These are phyloP conservation scores for Clitopilus passeckerianus DNA, from an alignment of 768 basidiomycete species.

Conservation along the genomic window DNA sequence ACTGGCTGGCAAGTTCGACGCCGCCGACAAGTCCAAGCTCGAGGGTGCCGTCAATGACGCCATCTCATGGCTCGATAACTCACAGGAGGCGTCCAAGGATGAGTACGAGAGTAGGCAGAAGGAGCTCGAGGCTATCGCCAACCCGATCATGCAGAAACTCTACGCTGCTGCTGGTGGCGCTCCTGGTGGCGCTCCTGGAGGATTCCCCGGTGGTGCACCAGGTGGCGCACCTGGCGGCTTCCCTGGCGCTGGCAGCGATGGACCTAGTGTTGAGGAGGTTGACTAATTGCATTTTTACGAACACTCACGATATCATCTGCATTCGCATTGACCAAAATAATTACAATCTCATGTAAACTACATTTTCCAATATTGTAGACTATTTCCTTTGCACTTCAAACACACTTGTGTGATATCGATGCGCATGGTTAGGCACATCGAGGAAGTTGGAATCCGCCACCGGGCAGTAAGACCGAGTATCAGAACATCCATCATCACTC, in stretches of 20 bases:
- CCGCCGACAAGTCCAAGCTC: constrained; percentile 81
- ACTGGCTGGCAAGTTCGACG: constrained; percentile 82
- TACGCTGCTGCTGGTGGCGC: constrained; percentile 66
- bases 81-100: constrained; percentile 89
- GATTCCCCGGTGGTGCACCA: constrained; percentile 58
- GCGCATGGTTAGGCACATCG: not conserved
- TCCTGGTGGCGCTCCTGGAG: constrained; percentile 60
- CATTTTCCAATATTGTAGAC: not conserved
- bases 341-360: constrained; percentile 2
- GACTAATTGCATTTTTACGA: constrained; percentile 41
- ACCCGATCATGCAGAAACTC: constrained; percentile 66
- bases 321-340: constrained; percentile 13
- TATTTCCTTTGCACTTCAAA: not conserved
- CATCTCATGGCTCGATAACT: constrained; percentile 80
- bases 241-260: constrained; percentile 70
- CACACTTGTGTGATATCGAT: not conserved
- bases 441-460: not conserved
- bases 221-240: constrained; percentile 62
- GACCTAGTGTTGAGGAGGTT: constrained; percentile 90
- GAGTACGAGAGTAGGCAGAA: constrained; percentile 93
- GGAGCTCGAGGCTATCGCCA: constrained; percentile 84
- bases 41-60: constrained; percentile 77
- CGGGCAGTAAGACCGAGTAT: not conserved
- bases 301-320: constrained; percentile 9
- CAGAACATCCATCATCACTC: not conserved